phyloP scores from a whole-genome alignment of 2,329 filamentous ascomycete species.

The Penicillium sumatraense region DNA sequence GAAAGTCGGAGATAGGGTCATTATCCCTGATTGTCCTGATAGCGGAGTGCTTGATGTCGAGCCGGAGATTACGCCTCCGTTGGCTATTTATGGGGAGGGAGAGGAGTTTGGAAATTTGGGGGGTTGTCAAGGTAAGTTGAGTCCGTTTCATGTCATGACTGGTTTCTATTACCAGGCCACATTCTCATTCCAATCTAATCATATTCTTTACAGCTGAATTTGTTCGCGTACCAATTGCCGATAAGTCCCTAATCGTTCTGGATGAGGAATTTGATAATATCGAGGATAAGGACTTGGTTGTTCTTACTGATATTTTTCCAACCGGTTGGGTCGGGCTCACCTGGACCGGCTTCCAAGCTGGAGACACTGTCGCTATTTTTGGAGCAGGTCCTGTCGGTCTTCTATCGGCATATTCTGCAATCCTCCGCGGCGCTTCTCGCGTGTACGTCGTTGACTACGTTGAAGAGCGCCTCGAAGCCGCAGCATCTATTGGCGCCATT shows the following conservation, averaged over 20 bases:
- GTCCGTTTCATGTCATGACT: not conserved
- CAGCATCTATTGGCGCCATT: slow-evolving; percentile 60
- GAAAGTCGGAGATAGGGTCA: slow-evolving; percentile 26
- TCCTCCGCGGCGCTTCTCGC: slow-evolving; percentile 27
- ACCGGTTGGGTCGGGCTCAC: slow-evolving; percentile 45
- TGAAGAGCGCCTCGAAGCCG: slow-evolving; percentile 61
- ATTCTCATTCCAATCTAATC: not conserved
- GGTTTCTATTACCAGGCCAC: too few relatives aligned
- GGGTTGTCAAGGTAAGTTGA: slow-evolving; percentile 12
- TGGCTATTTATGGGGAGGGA: not conserved
- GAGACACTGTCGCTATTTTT: slow-evolving; percentile 15
- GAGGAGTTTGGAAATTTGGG: slow-evolving; percentile 9
- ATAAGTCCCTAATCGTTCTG: slow-evolving; percentile 19
- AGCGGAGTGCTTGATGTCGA: slow-evolving; percentile 4
- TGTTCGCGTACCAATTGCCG: slow-evolving; percentile 21
- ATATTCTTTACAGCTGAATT: slow-evolving; percentile 21
- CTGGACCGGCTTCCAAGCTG: slow-evolving; percentile 44
- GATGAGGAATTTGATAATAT: not conserved
- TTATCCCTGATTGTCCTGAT: slow-evolving; percentile 21
- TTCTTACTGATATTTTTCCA: slow-evolving; percentile 43
- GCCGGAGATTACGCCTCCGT: not conserved
- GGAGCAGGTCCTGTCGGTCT: not conserved
- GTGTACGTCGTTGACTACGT: slow-evolving; percentile 68
- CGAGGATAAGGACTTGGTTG: not conserved
- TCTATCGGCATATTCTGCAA: not conserved